Base-by-base conservation (phyloP, 495 filamentous ascomycete genomes). In the Penicillium arizonense region DNA sequence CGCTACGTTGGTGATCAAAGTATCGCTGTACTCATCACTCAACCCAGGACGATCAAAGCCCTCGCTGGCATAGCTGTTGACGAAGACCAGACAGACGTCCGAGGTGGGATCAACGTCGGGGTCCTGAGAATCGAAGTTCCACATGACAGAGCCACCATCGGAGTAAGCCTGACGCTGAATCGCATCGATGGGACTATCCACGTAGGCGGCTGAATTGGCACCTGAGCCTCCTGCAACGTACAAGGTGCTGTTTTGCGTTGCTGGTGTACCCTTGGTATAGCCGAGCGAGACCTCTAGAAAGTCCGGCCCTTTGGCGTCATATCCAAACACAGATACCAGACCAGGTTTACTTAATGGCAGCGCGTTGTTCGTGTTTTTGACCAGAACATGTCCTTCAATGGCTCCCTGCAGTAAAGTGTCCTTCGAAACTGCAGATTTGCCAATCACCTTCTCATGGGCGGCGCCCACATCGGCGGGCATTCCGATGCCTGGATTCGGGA, bases 171-270 rank as follows among this genome's bases (percentile, higher is more conserved):
- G 72, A 0, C 68, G 53, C 26, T 71, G 72, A 46, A 85, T 70
- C 2, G 83, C 83, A 40, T 82, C 77, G 37, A 81, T 69, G 3
- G 84, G 84, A 4, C 78, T 68, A 28, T 73, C 74, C 40, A 86
- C 74, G 52, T 84, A 71, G 2, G 70, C 80, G 10, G 82, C 79
- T 0, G 82, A 85, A 38, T 81, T 79, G 46, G 81, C 75, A 5
- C 89, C 78, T 41, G 90, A 61, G 78, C 75, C 50, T 81, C 87
- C 88, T 23, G 82, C 85, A 2, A 77, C 74, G 33, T 79, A 91
- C 64, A 86, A 54, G 0, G 85, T 87, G 1, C 83, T 80, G 30
- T 72, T 70, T 5, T 13, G 81, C 11, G 9, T 16, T 20, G 44
- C 41, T 5, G 44, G 18, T 1, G 28, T 30, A 2, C 28, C 28